Evolutionary conservation across 192 early-diverging fungal species (phyloP).

Genomic region (Podila verticillata): DNA sequence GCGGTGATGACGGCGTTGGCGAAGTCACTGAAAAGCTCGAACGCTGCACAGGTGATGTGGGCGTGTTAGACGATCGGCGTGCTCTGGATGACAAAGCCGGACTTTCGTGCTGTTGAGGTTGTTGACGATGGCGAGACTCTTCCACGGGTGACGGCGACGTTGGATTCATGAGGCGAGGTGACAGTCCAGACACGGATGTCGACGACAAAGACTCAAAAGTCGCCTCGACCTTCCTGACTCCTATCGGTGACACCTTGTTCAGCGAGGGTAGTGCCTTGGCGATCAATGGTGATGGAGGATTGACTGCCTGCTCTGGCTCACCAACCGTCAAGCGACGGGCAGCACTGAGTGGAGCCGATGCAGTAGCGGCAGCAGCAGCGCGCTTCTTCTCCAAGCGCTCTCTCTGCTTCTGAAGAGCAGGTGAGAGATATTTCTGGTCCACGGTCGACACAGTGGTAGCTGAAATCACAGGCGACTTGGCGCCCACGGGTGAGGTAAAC

Average conservation of each 20-base stretch:
- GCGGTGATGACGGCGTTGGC: slow-evolving; percentile 3
- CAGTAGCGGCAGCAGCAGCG: slow-evolving; percentile 10
- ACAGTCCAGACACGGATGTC: not conserved
- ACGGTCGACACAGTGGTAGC: not conserved
- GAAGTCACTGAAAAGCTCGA: not conserved
- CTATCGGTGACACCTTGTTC: slow-evolving; percentile 12
- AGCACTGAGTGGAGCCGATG: not conserved
- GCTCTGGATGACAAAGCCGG: not conserved
- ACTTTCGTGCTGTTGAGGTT: not conserved
- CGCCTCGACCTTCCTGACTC: not conserved
- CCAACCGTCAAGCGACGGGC: slow-evolving; percentile 10
- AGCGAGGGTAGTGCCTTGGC: slow-evolving; percentile 5
- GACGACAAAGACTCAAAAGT: not conserved
- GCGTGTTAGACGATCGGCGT: not conserved
- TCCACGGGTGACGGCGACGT: not conserved
- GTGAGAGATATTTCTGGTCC: slow-evolving; percentile 30
- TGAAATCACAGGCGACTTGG: not conserved
- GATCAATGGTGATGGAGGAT: slow-evolving; percentile 9
- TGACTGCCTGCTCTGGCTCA: not conserved
- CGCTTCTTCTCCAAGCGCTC: slow-evolving; percentile 42
- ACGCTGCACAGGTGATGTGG: not conserved
- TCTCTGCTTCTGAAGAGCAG: slow-evolving; percentile 33
- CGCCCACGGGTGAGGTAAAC: slow-evolving; percentile 5
- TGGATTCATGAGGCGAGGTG: not conserved
- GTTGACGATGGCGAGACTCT: not conserved